Evolutionary conservation across 768 basidiomycete genomes (phyloP).

Genomic region (Russula virescens): DNA sequence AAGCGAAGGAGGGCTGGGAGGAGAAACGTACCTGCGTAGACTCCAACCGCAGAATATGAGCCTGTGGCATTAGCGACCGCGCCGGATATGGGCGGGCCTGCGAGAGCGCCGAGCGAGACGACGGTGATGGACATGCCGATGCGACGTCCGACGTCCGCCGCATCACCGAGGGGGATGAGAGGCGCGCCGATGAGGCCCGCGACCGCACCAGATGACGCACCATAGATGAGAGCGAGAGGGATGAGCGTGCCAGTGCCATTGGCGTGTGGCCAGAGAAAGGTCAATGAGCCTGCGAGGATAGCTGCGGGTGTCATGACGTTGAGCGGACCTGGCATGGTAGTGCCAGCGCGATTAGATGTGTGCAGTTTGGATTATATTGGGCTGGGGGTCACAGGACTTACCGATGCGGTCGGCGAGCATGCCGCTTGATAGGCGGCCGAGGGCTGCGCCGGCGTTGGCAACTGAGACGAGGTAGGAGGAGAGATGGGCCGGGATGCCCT

Average conservation of each 20-base stretch:
- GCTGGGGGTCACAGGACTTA: constrained; percentile 30
- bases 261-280: constrained; percentile 68
- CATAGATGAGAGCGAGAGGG: constrained; percentile 55
- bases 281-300: constrained; percentile 47
- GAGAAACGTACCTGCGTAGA: constrained; percentile 43
- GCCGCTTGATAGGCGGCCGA: constrained; percentile 56
- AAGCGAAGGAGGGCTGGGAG: no score
- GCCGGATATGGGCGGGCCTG: constrained; percentile 70
- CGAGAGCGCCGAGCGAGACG: constrained; percentile 54
- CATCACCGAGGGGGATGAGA: constrained; percentile 53
- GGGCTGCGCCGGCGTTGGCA: constrained; percentile 57
- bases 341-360: no score
- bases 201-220: constrained; percentile 58
- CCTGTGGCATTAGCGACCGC: constrained; percentile 52
- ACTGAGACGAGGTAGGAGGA: constrained; percentile 63
- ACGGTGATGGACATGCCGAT: constrained; percentile 61
- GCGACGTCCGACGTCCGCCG: constrained; percentile 57
- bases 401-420: constrained; percentile 49
- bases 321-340: constrained; percentile 43
- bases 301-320: constrained; percentile 67
- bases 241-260: constrained; percentile 41
- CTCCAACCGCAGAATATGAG: constrained; percentile 49
- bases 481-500: constrained; percentile 46
- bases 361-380: background rate
- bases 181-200: constrained; percentile 53